Evolutionary conservation across 805 yeast species (phyloP), one percentile per base, ranked within the genome.

Genomic region (Tanozyma kutaoensis): DNA sequence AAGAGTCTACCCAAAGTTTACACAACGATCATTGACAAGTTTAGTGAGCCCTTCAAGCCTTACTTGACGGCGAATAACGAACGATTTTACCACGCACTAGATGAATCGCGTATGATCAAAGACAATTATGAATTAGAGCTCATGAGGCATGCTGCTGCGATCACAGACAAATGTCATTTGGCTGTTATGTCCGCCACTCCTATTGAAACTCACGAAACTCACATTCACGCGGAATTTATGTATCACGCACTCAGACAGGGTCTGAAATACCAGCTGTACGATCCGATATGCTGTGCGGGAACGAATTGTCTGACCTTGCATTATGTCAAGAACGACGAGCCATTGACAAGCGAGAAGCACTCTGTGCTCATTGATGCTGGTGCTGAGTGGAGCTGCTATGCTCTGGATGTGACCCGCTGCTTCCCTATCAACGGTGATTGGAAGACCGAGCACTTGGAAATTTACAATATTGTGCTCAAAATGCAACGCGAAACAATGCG

Each of bases 231-330:
- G 2, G 97, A 91, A 48, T 88, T 91, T 49, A 67, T 80, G 26
- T 88, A 88, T 50, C 97, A 88, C 50, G 80, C 95, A 2, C 66
- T 84, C 33, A 74, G 97, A 41, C 95, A 88, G 52, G 97, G 97
- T 8, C 77, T 95, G 8, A 86, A 85, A 52, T 55, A 69, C 42
- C 82, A 76, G 51, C 76, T 94, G 11, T 88, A 88, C 46, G 96
- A 88, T 46, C 96, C 97, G 12, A 85, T 88, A 30, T 88, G 97
- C 49, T 86, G 98, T 43, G 69, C 93, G 3, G 98, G 97, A 0
- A 76, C 93, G 18, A 73, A 76, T 37, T 81, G 95, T 49, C 82
- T 94, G 11, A 84, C 95, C 2, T 64, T 88, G 33, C 98, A 88
- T 50, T 88, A 86, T 45, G 74, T 80, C 12, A 76, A 75, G 43